Base-by-base conservation (phyloP, 2,329 filamentous ascomycete genomes). In the Myriosclerotinia scirpicola region DNA sequence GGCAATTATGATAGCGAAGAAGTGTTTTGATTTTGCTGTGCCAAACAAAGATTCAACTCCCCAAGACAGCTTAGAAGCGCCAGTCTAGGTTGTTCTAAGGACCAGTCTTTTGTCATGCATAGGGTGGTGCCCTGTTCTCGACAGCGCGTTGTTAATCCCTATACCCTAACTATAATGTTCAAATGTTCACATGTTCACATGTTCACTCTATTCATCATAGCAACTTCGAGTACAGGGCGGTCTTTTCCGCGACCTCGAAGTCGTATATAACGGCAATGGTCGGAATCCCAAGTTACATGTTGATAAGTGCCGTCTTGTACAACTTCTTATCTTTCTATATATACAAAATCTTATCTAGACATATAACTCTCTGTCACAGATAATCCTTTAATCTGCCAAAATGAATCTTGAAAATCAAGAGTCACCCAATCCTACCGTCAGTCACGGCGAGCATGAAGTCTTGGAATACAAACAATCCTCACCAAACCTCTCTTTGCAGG, bases 341-440 rank as follows among this genome's bases (percentile, higher is more conserved):
- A 42, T 63, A 20, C 30, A 48, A 20, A 2, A 20, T n/a, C 6
- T 2, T 2, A 55, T 44, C 20, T 20, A 38, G 5, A 44, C 15
- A 48, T 60, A 20, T 20, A 14, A 8, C 34, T n/a, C 34, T n/a
- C 5, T 58, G 2, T 14, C 15, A 17, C 8, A 26, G n/a, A 34
- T 34, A 14, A 6, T 11, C 17, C 17, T 50, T 14, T 26, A 7
- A 34, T 6, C 50, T 5, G 8, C 20, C 9, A 52, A 52, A 4
- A 65, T 65, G 63, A 38, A 38, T 59, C n/a, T 17, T 34, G 34
- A 50, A 17, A 65, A 59, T 4, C 42, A 59, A 40, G 30, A 26
- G 2, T 34, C 42, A 2, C 15, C 54, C 12, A 38, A 22, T 15
- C 22, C 54, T 38, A 52, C 30, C 7, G n/a, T 59, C 17, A 59